A percentile compares a stretch with the other conserved stretches of the same genome.
Evolutionary conservation across 768 basidiomycete genomes (phyloP).

Genomic region (Cystobasidium ongulense): DNA sequence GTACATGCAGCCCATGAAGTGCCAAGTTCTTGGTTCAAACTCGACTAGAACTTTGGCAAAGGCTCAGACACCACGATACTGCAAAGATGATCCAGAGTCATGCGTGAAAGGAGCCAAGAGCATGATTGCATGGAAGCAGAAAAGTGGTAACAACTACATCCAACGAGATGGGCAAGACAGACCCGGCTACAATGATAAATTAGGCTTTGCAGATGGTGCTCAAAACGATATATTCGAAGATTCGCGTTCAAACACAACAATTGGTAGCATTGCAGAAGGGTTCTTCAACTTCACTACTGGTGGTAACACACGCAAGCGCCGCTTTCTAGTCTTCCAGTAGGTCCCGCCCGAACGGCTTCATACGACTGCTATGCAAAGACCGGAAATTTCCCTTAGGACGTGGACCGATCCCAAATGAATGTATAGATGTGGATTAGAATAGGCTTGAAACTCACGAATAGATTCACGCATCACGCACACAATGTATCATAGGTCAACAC

Average conservation of each 20-base stretch:
- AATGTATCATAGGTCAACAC: too few relatives aligned
- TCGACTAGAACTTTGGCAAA: not conserved
- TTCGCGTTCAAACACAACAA: not conserved
- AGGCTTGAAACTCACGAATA: too few relatives aligned
- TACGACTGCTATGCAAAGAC: too few relatives aligned
- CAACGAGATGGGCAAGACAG: not conserved
- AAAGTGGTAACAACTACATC: not conserved
- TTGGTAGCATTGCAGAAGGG: not conserved
- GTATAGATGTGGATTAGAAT: too few relatives aligned
- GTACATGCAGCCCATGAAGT: not conserved
- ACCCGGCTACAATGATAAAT: not conserved
- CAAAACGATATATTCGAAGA: slow-evolving; percentile 21
- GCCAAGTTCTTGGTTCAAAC: not conserved
- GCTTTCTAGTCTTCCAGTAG: too few relatives aligned
- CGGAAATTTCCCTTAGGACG: too few relatives aligned
- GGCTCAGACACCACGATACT: slow-evolving; percentile 2
- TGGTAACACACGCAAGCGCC: too few relatives aligned
- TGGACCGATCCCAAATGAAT: too few relatives aligned
- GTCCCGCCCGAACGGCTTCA: too few relatives aligned
- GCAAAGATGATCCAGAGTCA: not conserved
- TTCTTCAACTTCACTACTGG: not conserved
- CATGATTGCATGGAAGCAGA: slow-evolving; percentile 5
- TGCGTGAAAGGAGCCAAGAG: slow-evolving; percentile 14
- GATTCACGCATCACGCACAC: too few relatives aligned
- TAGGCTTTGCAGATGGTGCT: slow-evolving; percentile 7